Conservation (phyloP, 768 basidiomycete species). For the Suillus clintonianus region DNA sequence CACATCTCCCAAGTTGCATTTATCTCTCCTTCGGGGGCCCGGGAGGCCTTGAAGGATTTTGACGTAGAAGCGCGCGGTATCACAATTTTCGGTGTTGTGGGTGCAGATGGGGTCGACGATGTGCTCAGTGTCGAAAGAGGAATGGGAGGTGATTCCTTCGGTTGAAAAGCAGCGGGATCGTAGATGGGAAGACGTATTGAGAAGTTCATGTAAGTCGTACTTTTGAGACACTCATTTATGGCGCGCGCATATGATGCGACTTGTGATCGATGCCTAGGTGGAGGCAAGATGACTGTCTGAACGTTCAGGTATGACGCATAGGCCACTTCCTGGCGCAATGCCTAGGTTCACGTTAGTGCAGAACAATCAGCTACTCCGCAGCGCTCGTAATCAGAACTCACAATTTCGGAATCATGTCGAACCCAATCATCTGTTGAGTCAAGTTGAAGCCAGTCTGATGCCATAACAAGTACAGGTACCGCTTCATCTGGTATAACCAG, state of each 20-base stretch:
- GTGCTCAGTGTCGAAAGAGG: conserved; percentile 15
- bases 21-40: conserved; percentile 55
- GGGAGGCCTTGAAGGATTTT: conserved; percentile 27
- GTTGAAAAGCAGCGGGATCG: conserved; percentile 64
- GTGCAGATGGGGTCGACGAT: conserved; percentile 11
- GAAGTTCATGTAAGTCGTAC: conserved; percentile 71
- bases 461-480: conserved; percentile 69
- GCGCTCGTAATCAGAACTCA: conserved; percentile 41
- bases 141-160: conserved; percentile 26
- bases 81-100: conserved; percentile 17
- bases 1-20: conserved; percentile 97
- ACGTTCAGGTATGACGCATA: conserved; percentile 93
- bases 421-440: conserved; percentile 93
- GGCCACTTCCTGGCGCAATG: conserved; percentile 88
- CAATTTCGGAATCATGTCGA: conserved; percentile 93
- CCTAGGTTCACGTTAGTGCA: conserved; percentile 45
- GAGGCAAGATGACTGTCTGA: conserved; percentile 82
- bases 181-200: conserved; percentile 85
- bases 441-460: conserved; percentile 94
- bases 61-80: conserved; percentile 25
- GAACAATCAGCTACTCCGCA: conserved; percentile 8
- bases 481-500: conserved; percentile 60
- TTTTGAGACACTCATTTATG: conserved; percentile 74
- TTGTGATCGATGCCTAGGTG: conserved; percentile 80
- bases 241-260: conserved; percentile 93